Conservation (phyloP, 106 monocot species). For the Allium fistulosum region DNA sequence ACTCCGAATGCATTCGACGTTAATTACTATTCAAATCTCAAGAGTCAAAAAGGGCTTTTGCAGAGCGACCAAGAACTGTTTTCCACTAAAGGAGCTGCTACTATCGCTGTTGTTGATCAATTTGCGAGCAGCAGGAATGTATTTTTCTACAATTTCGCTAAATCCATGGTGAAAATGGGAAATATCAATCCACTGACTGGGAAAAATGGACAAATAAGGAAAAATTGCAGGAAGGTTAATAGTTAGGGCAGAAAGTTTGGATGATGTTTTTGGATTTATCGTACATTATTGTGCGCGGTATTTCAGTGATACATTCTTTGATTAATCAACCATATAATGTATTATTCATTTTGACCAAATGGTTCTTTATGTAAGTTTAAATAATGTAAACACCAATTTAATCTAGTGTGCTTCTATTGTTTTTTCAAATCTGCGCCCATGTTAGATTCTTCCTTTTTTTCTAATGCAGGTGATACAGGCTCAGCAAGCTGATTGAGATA, state of each 20-base stretch:
- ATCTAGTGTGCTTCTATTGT: too few relatives aligned
- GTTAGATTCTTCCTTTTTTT: background rate
- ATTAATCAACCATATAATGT: too few relatives aligned
- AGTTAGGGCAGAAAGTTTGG: too few relatives aligned
- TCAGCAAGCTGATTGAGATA: too few relatives aligned
- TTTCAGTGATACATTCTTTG: too few relatives aligned
- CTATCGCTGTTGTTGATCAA: background rate
- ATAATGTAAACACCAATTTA: too few relatives aligned
- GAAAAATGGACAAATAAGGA: slow-evolving; percentile 14
- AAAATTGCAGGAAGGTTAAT: slow-evolving; percentile 13
- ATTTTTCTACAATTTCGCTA: slow-evolving; percentile 26
- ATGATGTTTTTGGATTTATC: too few relatives aligned
- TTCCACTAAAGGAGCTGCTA: slow-evolving; percentile 10
- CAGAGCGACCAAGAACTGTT: slow-evolving; percentile 32
- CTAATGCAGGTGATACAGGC: too few relatives aligned
- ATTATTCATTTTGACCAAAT: too few relatives aligned
- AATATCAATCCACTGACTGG: slow-evolving; percentile 14
- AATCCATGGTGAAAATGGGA: slow-evolving; percentile 29
- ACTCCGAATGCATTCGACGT: slow-evolving; percentile 15
- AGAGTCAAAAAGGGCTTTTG: slow-evolving; percentile 19
- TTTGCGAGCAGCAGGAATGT: slow-evolving; percentile 9
- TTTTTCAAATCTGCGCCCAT: too few relatives aligned
- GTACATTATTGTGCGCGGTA: too few relatives aligned
- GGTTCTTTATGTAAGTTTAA: too few relatives aligned
- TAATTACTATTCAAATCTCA: slow-evolving; percentile 19